These are phyloP conservation scores for Fraxinus paxiana DNA, from an alignment of 305 asterid genomes.

Conservation along the genomic window DNA sequence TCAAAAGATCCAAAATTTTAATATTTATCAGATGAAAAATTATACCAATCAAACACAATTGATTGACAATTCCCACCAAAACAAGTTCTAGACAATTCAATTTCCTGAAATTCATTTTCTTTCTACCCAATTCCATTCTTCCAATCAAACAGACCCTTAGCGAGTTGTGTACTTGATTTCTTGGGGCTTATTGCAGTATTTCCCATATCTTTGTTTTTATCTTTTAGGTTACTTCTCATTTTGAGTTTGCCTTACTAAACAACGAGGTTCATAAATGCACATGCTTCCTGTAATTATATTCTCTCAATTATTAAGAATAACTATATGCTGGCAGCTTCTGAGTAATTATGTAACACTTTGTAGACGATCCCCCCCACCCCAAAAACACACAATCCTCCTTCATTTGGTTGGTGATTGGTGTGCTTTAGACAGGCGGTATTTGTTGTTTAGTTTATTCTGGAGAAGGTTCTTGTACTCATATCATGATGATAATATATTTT, in stretches of 20 bases:
- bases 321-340: background rate
- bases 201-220: background rate
- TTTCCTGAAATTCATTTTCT: too few species aligned
- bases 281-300: background rate
- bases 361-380: background rate
- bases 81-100: too few species aligned
- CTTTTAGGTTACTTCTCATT: background rate
- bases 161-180: background rate
- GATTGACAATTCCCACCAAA: too few species aligned
- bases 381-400: background rate
- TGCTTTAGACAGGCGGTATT: background rate
- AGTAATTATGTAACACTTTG: background rate
- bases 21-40: too few species aligned
- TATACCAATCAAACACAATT: too few species aligned
- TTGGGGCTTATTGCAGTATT: background rate
- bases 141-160: background rate
- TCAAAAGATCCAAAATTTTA: too few species aligned
- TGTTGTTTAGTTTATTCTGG: background rate
- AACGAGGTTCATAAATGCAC: background rate
- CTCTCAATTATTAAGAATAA: background rate
- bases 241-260: background rate
- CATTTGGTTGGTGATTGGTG: background rate
- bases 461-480: conserved; percentile 14
- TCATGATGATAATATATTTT: background rate
- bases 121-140: too few species aligned